Conservation (phyloP, 345 rosid genomes). For the Iberis pinnata region DNA sequence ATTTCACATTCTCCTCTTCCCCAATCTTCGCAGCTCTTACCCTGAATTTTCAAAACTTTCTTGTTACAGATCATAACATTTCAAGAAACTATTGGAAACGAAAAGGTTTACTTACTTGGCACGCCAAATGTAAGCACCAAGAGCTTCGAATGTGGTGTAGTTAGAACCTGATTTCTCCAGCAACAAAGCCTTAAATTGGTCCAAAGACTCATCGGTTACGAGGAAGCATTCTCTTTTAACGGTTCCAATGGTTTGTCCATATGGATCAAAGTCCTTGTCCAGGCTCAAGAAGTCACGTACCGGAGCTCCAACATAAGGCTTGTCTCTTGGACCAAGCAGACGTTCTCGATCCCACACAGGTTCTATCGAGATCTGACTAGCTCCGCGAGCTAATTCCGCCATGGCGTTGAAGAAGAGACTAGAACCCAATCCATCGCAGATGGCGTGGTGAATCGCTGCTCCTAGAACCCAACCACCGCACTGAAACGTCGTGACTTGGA, state of each 20-base stretch:
- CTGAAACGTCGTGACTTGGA: conserved; percentile 62
- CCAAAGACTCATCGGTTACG: conserved; percentile 63
- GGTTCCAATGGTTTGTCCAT: conserved; percentile 32
- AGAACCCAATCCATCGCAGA: conserved; percentile 80
- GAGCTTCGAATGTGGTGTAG: conserved; percentile 82
- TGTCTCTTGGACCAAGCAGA: conserved; percentile 61
- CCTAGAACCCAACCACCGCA: conserved; percentile 76
- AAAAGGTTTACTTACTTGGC: conserved; percentile 53
- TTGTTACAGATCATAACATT: conserved; percentile 1
- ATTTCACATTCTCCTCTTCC: conserved; percentile 47
- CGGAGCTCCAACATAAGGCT: conserved; percentile 45
- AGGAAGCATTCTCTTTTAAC: conserved; percentile 47
- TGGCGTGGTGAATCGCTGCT: conserved; percentile 56
- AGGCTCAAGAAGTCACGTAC: conserved; percentile 44
- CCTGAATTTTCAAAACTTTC: conserved; percentile 23
- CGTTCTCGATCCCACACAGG: conserved; percentile 63
- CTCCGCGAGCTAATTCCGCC: conserved; percentile 73
- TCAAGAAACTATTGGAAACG: background rate
- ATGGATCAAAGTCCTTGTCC: conserved; percentile 42
- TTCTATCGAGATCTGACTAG: conserved; percentile 31
- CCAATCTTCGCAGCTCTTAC: conserved; percentile 45
- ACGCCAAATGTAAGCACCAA: conserved; percentile 86
- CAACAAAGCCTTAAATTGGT: conserved; percentile 43
- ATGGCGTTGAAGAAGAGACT: conserved; percentile 60
- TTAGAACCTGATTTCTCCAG: conserved; percentile 44